Evolutionary conservation across 2,329 filamentous ascomycete genomes (phyloP), one percentile per base, ranked within the genome.

Genomic region (Trichoderma lentiforme): DNA sequence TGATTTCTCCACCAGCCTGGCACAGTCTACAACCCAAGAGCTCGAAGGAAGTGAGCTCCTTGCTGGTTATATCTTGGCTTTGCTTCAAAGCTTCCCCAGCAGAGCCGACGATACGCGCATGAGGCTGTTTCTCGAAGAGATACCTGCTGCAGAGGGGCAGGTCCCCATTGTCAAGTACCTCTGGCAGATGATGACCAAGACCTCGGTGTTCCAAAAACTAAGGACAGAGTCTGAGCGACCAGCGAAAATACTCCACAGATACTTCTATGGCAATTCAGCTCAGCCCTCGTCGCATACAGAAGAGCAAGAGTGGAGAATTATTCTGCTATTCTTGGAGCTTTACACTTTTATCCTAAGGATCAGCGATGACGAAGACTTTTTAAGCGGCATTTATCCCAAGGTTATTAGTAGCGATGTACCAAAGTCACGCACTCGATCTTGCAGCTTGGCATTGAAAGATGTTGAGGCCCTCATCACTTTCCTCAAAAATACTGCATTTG

Each of bases 281-380:
- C 73, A 73, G 18, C 68, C 73, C 4, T 73, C 73, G 3, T 75
- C 74, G 24, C 74, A 72, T 4, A 60, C 73, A 1, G 81, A 82
- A 62, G 80, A 82, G 47, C 79, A 81, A 75, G 94, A 98, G 78
- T 99, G 96, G 96, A 91, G 92, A 21, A 91, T 96, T 1, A 89
- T 97, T 56, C 85, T 98, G 0, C 87, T 99, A 0, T 98, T 99
- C 78, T 86, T 99, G 6, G 96, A 99, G 77, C 87, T 99, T 0
- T 99, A 98, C 79, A 94, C 92, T 2, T 98, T 98, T 79, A 90
- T 98, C 3, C 84, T 98, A 14, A 92, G 96, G 76, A 89, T 98
- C 39, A 97, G 95, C 79, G 96, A 99, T 76, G 96, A 99, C 74
- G 95, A 98, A 75, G 96, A 99, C 76, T 99, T 99, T 79, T 92